Percentiles rank a stretch among this genome's conserved stretches.
These are phyloP conservation scores for Ceratocystis papillata DNA, from an alignment of 2,329 filamentous ascomycete genomes.

Conservation along the genomic window DNA sequence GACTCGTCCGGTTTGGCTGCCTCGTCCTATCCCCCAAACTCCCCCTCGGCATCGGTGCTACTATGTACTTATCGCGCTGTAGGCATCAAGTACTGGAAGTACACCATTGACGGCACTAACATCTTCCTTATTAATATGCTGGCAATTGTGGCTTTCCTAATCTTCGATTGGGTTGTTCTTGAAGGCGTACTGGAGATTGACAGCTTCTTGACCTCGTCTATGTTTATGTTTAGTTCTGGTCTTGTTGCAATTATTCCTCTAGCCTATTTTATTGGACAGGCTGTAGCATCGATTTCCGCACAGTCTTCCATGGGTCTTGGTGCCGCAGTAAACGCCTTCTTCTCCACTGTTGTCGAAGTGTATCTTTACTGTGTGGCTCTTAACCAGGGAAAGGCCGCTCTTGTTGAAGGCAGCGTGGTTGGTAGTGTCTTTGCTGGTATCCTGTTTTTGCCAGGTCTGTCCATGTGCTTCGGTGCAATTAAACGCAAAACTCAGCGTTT, in stretches of 20 bases:
- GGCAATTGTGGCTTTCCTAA: slow-evolving; percentile 83
- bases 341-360: slow-evolving; percentile 94
- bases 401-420: slow-evolving; percentile 94
- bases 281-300: slow-evolving; percentile 93
- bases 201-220: slow-evolving; percentile 65
- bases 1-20: slow-evolving; percentile 72
- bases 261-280: slow-evolving; percentile 97
- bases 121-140: slow-evolving; percentile 98
- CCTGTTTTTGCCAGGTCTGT: slow-evolving; percentile 83
- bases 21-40: slow-evolving; percentile 48
- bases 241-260: slow-evolving; percentile 89
- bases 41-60: slow-evolving; percentile 72
- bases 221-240: slow-evolving; percentile 73
- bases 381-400: slow-evolving; percentile 77
- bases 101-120: slow-evolving; percentile 95
- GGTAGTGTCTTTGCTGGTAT: slow-evolving; percentile 97
- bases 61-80: slow-evolving; percentile 95
- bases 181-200: slow-evolving; percentile 57
- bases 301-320: slow-evolving; percentile 98
- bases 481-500: slow-evolving; percentile 98
- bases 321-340: slow-evolving; percentile 95
- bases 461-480: slow-evolving; percentile 97
- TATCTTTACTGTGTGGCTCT: slow-evolving; percentile 94
- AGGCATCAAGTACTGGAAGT: slow-evolving; percentile 96
- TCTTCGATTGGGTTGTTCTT: slow-evolving; percentile 82